These are phyloP conservation scores for Xylaria sp. DNA, from an alignment of 2,329 filamentous ascomycete species.

Conservation along the genomic window DNA sequence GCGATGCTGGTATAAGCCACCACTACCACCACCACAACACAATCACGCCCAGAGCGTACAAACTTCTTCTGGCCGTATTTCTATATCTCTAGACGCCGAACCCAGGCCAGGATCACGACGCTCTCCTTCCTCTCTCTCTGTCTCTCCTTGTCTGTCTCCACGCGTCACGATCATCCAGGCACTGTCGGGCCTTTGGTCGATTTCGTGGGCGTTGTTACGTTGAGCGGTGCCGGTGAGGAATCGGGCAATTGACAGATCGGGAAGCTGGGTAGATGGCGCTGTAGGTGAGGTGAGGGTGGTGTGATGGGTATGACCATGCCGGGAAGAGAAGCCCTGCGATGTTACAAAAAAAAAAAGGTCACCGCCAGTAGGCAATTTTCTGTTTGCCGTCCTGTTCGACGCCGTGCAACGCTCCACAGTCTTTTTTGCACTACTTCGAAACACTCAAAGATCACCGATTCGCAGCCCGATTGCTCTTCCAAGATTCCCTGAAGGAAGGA, in stretches of 20 bases:
- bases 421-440: neutral
- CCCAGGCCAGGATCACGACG: neutral
- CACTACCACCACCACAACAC: neutral
- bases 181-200: slow-evolving; percentile 21
- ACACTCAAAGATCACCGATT: neutral
- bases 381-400: slow-evolving; percentile 16
- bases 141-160: neutral
- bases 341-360: slow-evolving; percentile 2
- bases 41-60: neutral
- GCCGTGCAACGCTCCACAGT: slow-evolving; percentile 18
- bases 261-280: slow-evolving; percentile 27
- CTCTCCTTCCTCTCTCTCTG: neutral
- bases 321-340: slow-evolving; percentile 29
- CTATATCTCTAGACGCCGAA: neutral
- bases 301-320: slow-evolving; percentile 33
- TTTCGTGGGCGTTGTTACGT: slow-evolving; percentile 16
- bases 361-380: neutral
- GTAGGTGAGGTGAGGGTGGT: slow-evolving; percentile 33
- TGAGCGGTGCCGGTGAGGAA: slow-evolving; percentile 18
- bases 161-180: slow-evolving; percentile 7
- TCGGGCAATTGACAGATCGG: slow-evolving; percentile 34
- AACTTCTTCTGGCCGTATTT: slow-evolving; percentile 14
- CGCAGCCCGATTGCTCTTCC: neutral
- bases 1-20: slow-evolving; percentile 11
- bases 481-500: neutral